A percentile compares a stretch with the other conserved stretches of the same genome.
These are phyloP conservation scores for Cryptococcus hybrid DNA, from an alignment of 1,284 basidiomycete species.

Conservation along the genomic window DNA sequence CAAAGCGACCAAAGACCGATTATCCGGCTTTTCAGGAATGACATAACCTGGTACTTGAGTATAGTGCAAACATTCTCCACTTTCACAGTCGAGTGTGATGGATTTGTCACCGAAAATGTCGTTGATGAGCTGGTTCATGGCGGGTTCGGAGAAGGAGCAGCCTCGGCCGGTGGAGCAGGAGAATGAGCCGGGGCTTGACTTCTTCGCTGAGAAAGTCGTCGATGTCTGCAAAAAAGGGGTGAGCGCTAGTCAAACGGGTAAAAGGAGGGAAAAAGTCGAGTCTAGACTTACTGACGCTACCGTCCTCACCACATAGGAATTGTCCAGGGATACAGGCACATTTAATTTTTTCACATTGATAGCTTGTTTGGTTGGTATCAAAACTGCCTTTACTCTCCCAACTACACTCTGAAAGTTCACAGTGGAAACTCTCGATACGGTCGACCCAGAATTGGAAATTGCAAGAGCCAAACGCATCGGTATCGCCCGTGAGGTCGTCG, in stretches of 20 bases:
- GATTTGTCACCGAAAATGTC: constrained; percentile 88
- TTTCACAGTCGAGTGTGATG: constrained; percentile 82
- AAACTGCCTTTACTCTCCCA: constrained; percentile 42
- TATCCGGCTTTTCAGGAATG: constrained; percentile 74
- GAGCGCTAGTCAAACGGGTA: background rate
- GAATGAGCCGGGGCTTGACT: constrained; percentile 87
- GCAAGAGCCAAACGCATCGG: constrained; percentile 57
- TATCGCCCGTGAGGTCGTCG: background rate
- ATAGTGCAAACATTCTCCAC: constrained; percentile 91
- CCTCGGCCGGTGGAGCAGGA: constrained; percentile 68
- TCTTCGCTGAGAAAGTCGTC: constrained; percentile 86
- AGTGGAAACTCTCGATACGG: constrained; percentile 92
- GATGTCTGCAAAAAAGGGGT: constrained; percentile 65
- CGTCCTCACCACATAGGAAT: constrained; percentile 94
- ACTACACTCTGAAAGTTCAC: constrained; percentile 62
- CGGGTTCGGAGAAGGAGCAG: constrained; percentile 91
- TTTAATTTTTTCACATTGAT: constrained; percentile 75
- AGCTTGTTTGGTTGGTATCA: constrained; percentile 69
- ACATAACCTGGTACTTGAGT: constrained; percentile 91
- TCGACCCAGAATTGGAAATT: constrained; percentile 98
- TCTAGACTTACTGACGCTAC: constrained; percentile 74
- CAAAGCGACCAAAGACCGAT: constrained; percentile 70
- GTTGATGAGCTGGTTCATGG: constrained; percentile 92
- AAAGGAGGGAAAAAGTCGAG: background rate
- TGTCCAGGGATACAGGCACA: constrained; percentile 88